A percentile compares a stretch with the other conserved stretches of the same genome.
phyloP scores from a whole-genome alignment of 2,329 filamentous ascomycete species.

The Sporothrix pallida region DNA sequence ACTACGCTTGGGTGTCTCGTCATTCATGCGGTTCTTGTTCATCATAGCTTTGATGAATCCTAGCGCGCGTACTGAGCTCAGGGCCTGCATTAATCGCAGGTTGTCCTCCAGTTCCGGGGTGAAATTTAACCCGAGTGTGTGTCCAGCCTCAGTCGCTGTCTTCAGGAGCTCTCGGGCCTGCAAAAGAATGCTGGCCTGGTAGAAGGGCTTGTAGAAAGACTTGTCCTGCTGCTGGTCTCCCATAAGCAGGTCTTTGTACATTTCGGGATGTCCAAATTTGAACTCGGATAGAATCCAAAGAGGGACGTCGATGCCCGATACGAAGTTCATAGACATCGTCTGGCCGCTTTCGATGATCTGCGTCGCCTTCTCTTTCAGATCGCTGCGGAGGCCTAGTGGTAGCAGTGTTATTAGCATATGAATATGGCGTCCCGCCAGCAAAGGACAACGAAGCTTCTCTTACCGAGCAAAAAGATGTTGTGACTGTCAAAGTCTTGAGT shows the following conservation, averaged over 20 bases:
- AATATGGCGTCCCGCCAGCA: too few species aligned
- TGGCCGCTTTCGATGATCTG: not conserved
- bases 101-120: slow-evolving; percentile 11
- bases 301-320: not conserved
- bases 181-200: slow-evolving; percentile 28
- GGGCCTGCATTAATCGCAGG: slow-evolving; percentile 17
- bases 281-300: not conserved
- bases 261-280: slow-evolving; percentile 2
- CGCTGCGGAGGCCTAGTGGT: slow-evolving; percentile 6
- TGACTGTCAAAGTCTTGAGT: slow-evolving; percentile 19
- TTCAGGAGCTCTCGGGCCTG: slow-evolving; percentile 21
- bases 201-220: slow-evolving; percentile 16
- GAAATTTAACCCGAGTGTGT: not conserved
- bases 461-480: slow-evolving; percentile 30
- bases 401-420: not conserved
- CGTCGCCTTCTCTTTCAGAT: not conserved
- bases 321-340: not conserved
- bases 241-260: not conserved
- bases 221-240: not conserved
- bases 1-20: not conserved
- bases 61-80: slow-evolving; percentile 11
- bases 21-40: slow-evolving; percentile 32
- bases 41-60: slow-evolving; percentile 9
- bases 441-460: not conserved
- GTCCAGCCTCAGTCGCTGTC: not conserved